Conservation (phyloP, 768 basidiomycete genomes). For the Russula abietina region DNA sequence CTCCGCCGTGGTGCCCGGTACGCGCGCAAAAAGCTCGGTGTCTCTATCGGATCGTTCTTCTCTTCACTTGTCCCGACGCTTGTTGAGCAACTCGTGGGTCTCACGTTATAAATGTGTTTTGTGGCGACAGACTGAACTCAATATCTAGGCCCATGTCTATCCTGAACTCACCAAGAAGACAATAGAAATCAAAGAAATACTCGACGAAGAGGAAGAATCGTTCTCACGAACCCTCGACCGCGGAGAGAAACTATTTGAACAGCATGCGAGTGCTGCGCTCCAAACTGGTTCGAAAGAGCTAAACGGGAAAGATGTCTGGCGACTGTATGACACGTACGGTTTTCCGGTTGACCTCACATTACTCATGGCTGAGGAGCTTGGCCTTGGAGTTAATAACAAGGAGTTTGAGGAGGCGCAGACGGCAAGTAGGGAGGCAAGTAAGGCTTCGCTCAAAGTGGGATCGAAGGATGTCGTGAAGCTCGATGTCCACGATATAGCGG, state of each 20-base stretch:
- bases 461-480: conserved; percentile 71
- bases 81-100: conserved; percentile 76
- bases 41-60: conserved; percentile 91
- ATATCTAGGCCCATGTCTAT: conserved; percentile 69
- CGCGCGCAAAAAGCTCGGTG: conserved; percentile 89
- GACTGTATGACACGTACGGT: conserved; percentile 95
- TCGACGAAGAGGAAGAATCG: conserved; percentile 96
- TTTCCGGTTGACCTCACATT: conserved; percentile 96
- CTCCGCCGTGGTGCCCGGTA: conserved; percentile 91
- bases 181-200: conserved; percentile 85
- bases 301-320: conserved; percentile 91
- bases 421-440: conserved; percentile 86
- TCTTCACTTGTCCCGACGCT: conserved; percentile 87
- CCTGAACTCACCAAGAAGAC: conserved; percentile 85
- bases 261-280: conserved; percentile 67
- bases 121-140: conserved; percentile 6
- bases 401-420: conserved; percentile 89
- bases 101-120: not conserved
- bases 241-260: conserved; percentile 92
- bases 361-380: conserved; percentile 94
- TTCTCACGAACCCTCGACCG: conserved; percentile 97
- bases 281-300: conserved; percentile 60
- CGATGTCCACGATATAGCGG: conserved; percentile 91
- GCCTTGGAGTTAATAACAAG: conserved; percentile 73
- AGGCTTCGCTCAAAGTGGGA: conserved; percentile 70